Conservation (phyloP, 148 eudicot species). For the Heliosperma pusillum region DNA sequence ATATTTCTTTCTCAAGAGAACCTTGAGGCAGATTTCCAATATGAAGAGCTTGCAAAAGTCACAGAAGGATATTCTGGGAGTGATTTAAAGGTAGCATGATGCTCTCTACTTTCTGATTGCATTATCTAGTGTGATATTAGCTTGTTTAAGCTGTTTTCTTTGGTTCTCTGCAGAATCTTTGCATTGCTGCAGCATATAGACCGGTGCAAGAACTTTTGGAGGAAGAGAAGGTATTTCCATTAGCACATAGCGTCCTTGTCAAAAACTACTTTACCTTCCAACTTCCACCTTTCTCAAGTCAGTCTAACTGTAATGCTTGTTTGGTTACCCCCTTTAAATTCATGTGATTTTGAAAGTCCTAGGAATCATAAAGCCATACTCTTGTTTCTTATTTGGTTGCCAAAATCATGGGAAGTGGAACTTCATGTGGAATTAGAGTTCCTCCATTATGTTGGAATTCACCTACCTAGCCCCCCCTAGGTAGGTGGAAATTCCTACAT, state of each 20-base stretch:
- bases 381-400: too few relatives aligned
- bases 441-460: background rate
- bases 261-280: background rate
- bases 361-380: too few relatives aligned
- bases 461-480: too few relatives aligned
- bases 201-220: constrained; percentile 96
- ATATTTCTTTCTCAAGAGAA: constrained; percentile 84
- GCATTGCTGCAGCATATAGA: constrained; percentile 95
- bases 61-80: constrained; percentile 98
- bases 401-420: background rate
- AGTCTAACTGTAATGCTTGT: too few relatives aligned
- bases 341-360: too few relatives aligned
- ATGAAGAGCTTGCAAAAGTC: constrained; percentile 69
- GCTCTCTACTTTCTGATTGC: background rate
- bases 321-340: too few relatives aligned
- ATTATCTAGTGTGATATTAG: background rate
- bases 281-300: background rate
- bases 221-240: constrained; percentile 61
- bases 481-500: too few relatives aligned
- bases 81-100: constrained; percentile 71
- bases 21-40: constrained; percentile 59
- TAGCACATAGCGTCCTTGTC: background rate
- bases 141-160: constrained; percentile 12
- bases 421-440: background rate
- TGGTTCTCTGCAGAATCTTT: constrained; percentile 67